Evolutionary conservation across 495 filamentous ascomycete species (phyloP).

Genomic region (Massariosphaeria phaeospora): DNA sequence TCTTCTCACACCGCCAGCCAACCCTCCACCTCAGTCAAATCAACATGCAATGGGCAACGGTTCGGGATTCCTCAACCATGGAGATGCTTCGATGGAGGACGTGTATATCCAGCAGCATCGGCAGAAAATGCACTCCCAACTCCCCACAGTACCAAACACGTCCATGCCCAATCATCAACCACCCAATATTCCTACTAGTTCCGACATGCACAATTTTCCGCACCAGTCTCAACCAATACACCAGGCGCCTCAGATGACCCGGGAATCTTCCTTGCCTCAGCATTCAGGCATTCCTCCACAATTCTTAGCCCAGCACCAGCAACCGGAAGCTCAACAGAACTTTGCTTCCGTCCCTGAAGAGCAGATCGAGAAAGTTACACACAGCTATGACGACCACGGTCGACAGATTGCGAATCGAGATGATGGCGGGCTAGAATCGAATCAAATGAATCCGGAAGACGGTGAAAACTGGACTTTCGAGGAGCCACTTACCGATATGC

Average conservation of each 20-base stretch:
- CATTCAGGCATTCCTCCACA: slow-evolving; percentile 15
- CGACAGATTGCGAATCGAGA: slow-evolving; percentile 44
- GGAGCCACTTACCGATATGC: slow-evolving; percentile 53
- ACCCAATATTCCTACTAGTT: slow-evolving; percentile 43
- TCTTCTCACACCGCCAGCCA: slow-evolving; percentile 44
- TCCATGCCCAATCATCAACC: slow-evolving; percentile 55
- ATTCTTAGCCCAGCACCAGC: slow-evolving; percentile 8
- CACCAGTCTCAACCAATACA: slow-evolving; percentile 22
- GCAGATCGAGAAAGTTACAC: slow-evolving; percentile 50
- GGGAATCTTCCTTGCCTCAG: slow-evolving; percentile 23
- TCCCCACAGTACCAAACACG: slow-evolving; percentile 35
- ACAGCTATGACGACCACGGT: slow-evolving; percentile 55
- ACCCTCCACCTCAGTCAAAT: slow-evolving; percentile 36
- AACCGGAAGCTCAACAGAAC: slow-evolving; percentile 18
- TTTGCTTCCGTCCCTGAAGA: slow-evolving; percentile 50
- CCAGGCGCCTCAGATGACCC: slow-evolving; percentile 32
- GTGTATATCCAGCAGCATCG: slow-evolving; percentile 44
- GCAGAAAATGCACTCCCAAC: slow-evolving; percentile 29
- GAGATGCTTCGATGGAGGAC: slow-evolving; percentile 39
- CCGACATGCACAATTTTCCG: slow-evolving; percentile 39
- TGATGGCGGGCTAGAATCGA: slow-evolving; percentile 38
- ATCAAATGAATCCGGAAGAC: slow-evolving; percentile 44
- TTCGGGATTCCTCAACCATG: slow-evolving; percentile 31
- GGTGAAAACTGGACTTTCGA: slow-evolving; percentile 90
- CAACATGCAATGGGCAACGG: slow-evolving; percentile 30